Evolutionary conservation across 2,329 filamentous ascomycete species (phyloP).

Genomic region (Fusarium gaditjirri): DNA sequence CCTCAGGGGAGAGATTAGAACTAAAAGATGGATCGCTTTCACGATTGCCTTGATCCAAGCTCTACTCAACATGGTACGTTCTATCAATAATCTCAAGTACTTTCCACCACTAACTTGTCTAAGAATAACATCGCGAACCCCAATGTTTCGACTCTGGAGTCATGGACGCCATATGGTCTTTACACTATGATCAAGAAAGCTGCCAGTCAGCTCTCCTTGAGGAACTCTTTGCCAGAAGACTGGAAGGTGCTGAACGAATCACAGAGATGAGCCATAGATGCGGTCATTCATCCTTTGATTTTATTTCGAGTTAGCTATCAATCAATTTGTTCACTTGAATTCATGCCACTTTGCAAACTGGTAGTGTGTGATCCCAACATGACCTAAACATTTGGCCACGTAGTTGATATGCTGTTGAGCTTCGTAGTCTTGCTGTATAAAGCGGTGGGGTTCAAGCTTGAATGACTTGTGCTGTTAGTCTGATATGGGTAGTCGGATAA

Average conservation of each 20-base stretch:
- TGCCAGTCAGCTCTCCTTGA: not conserved
- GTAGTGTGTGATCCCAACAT: rapidly evolving
- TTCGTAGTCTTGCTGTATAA: not conserved
- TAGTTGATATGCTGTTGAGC: not conserved
- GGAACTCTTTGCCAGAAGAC: not conserved
- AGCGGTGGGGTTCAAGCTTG: too few relatives aligned
- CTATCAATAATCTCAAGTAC: rapidly evolving
- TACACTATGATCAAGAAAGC: not conserved
- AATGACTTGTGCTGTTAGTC: rapidly evolving
- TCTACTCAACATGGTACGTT: not conserved
- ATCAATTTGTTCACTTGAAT: not conserved
- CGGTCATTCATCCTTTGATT: rapidly evolving
- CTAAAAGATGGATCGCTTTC: not conserved
- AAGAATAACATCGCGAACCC: not conserved
- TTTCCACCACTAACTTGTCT: rapidly evolving
- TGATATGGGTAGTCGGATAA: not conserved
- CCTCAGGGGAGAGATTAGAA: not conserved
- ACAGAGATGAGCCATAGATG: not conserved
- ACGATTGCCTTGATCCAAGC: not conserved
- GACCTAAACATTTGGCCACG: rapidly evolving
- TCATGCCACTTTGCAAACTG: not conserved
- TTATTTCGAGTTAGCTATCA: too few relatives aligned
- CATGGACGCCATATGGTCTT: not conserved
- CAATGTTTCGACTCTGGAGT: not conserved
- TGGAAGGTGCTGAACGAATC: not conserved